Conservation (phyloP, 176 grass and related monocot species). For the Carex parvula region DNA sequence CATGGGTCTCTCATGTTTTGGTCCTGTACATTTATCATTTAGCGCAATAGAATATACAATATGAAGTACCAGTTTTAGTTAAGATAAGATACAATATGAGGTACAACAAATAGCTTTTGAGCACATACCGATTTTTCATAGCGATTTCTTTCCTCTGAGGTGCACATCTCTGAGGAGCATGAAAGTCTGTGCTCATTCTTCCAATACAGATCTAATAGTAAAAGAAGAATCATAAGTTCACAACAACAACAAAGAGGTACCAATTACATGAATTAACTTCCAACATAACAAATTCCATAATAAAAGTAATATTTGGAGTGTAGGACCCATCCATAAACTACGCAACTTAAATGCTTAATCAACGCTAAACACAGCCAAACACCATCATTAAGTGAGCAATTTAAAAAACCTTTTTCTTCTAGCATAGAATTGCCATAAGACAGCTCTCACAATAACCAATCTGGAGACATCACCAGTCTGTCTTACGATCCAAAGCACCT, state of each 20-base stretch:
- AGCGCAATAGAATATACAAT: not conserved
- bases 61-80: not conserved
- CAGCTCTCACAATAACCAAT: not conserved
- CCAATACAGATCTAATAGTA: constrained; percentile 70
- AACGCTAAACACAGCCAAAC: not conserved
- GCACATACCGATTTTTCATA: constrained; percentile 82
- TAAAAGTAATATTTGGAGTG: not conserved
- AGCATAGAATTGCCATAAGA: not conserved
- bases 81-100: not conserved
- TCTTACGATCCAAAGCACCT: not conserved
- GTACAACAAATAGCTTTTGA: not conserved
- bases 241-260: not conserved
- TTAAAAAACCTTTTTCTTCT: not conserved
- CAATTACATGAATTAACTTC: not conserved
- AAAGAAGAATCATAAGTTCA: not conserved
- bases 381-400: not conserved
- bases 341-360: not conserved
- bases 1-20: not conserved
- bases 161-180: constrained; percentile 76
- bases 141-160: constrained; percentile 69
- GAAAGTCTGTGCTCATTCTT: constrained; percentile 80
- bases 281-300: not conserved
- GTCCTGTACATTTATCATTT: not conserved
- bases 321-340: not conserved
- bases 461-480: not conserved